These are phyloP conservation scores for Cylindrotheca closterium DNA, from an alignment of 108 stramenopile genomes.

Conservation along the genomic window DNA sequence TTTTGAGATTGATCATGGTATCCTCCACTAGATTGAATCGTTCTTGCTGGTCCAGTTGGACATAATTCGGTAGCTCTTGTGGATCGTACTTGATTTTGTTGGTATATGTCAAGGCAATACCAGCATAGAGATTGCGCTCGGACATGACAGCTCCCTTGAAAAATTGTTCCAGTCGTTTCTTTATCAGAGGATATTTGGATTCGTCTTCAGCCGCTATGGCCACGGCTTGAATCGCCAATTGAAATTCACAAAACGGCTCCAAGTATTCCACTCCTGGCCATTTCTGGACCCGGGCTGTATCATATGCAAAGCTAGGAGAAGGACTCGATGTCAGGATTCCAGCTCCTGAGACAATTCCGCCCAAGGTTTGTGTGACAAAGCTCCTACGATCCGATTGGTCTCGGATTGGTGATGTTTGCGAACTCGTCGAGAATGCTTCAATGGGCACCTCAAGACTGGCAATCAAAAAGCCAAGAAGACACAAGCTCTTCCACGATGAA, in stretches of 20 bases:
- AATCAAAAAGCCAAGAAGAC: no score
- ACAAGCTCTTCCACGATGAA: no score
- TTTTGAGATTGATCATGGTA: no score
- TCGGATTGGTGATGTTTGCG: no score
- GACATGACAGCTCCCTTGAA: background rate
- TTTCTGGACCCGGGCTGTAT: no score
- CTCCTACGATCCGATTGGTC: no score
- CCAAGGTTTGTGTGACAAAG: no score
- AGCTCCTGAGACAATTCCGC: no score
- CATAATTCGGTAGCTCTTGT: slow-evolving; percentile 4
- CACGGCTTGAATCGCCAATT: slow-evolving; percentile 2
- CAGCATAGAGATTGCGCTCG: slow-evolving; percentile 5
- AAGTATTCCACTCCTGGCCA: slow-evolving; percentile 6
- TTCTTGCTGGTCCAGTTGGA: background rate
- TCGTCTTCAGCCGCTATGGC: background rate
- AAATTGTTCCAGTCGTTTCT: slow-evolving; percentile 11
- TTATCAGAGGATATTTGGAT: background rate
- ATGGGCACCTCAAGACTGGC: no score
- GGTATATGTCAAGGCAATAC: slow-evolving; percentile 1
- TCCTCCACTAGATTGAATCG: slow-evolving; percentile 4
- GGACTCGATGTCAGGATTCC: no score
- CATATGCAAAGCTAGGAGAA: no score
- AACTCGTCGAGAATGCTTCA: no score
- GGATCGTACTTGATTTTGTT: slow-evolving; percentile 7
- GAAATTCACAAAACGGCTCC: slow-evolving; percentile 6